Percentiles rank a stretch among this genome's conserved stretches.
These are phyloP conservation scores for Salvia hispanica DNA, from an alignment of 257 asterid genomes.

Conservation along the genomic window DNA sequence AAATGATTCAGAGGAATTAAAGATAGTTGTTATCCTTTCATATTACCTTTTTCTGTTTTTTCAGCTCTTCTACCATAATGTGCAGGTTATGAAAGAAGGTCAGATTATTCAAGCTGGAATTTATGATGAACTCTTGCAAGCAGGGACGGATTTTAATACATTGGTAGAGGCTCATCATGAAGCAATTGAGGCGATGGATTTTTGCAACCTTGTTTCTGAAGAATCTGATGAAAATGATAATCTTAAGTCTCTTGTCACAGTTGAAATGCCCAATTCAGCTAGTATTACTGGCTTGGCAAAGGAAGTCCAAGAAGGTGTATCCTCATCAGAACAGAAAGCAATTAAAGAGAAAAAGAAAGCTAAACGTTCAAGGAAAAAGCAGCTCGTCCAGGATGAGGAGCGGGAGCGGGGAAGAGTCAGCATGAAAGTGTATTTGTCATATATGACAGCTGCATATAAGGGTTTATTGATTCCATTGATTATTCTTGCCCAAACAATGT, in stretches of 20 bases:
- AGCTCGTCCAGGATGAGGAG: slow-evolving; percentile 99
- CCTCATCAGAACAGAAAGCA: slow-evolving; percentile 71
- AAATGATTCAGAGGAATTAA: neutral
- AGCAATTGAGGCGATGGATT: slow-evolving; percentile 97
- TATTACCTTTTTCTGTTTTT: slow-evolving; percentile 21
- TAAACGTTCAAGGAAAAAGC: slow-evolving; percentile 80
- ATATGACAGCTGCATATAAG: slow-evolving; percentile 95
- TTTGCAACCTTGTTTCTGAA: slow-evolving; percentile 58
- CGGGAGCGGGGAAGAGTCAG: slow-evolving; percentile 93
- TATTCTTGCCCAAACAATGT: slow-evolving; percentile 81
- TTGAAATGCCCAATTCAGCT: slow-evolving; percentile 35
- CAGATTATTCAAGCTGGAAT: slow-evolving; percentile 87
- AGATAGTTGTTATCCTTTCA: slow-evolving; percentile 8
- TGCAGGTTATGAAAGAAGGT: slow-evolving; percentile 93
- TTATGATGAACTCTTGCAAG: slow-evolving; percentile 91
- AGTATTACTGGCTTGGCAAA: slow-evolving; percentile 56
- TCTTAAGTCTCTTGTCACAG: too few relatives aligned
- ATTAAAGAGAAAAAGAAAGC: slow-evolving; percentile 91
- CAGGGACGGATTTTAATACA: slow-evolving; percentile 89
- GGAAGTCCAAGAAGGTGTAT: slow-evolving; percentile 63
- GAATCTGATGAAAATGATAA: slow-evolving; percentile 55
- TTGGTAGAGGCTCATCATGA: slow-evolving; percentile 94
- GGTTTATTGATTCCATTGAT: slow-evolving; percentile 86
- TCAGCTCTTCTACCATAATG: slow-evolving; percentile 17
- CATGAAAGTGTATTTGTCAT: slow-evolving; percentile 93